A percentile compares a stretch with the other conserved stretches of the same genome.
phyloP scores from a whole-genome alignment of 2,329 filamentous ascomycete genomes.

The Sarocladium kiliense region DNA sequence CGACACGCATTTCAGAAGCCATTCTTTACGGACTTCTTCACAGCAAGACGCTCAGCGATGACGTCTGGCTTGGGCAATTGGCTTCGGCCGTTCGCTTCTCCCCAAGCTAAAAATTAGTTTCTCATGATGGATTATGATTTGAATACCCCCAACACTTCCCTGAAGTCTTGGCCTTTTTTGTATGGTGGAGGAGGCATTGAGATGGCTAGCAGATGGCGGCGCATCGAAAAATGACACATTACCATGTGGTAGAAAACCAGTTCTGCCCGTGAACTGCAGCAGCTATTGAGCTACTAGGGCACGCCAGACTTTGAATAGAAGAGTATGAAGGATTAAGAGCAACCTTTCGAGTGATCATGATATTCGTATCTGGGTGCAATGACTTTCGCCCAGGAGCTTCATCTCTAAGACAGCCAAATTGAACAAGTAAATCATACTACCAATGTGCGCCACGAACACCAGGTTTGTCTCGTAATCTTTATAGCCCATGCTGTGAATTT shows the following conservation, averaged over 20 bases:
- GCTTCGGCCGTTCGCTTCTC: neutral
- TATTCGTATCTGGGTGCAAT: neutral
- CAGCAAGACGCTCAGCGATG: too few relatives aligned
- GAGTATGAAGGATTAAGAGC: neutral
- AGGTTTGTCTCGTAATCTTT: neutral
- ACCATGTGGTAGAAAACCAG: neutral
- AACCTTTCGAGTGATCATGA: neutral
- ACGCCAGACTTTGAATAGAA: neutral
- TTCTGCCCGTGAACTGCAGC: neutral
- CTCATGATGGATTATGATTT: conserved; percentile 7
- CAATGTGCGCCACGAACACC: neutral
- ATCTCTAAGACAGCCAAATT: too few relatives aligned
- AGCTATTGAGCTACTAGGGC: neutral
- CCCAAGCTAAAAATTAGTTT: neutral
- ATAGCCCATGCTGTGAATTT: too few relatives aligned
- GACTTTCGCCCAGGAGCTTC: neutral
- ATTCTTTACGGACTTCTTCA: neutral
- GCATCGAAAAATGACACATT: neutral
- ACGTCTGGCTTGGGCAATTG: too few relatives aligned
- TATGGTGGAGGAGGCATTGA: neutral
- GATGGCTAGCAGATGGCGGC: neutral
- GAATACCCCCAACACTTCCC: conserved; percentile 5
- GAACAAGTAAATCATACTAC: too few relatives aligned
- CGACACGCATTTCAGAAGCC: too few relatives aligned
- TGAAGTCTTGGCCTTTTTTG: neutral